phyloP scores from a whole-genome alignment of 2,329 filamentous ascomycete genomes.

The Xylariaceae sp. region DNA sequence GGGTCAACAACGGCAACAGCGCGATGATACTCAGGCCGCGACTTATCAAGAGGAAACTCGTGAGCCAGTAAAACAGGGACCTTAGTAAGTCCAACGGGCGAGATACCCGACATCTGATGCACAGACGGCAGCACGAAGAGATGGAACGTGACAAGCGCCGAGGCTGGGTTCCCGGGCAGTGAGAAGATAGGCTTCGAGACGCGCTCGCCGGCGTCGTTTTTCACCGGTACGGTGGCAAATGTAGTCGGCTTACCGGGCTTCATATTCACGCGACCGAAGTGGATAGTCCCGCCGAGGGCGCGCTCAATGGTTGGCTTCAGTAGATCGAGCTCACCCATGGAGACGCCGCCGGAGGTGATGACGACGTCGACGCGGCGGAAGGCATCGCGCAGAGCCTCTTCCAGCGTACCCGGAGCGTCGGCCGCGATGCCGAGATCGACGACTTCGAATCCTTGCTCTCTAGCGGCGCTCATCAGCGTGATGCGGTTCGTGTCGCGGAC shows the following conservation, averaged over 20 bases:
- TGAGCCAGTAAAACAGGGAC: slow-evolving; percentile 69
- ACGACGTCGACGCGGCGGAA: slow-evolving; percentile 74
- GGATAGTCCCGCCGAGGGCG: slow-evolving; percentile 82
- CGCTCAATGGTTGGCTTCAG: slow-evolving; percentile 95
- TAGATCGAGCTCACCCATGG: slow-evolving; percentile 96
- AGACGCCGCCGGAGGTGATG: slow-evolving; percentile 90
- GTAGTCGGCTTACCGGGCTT: slow-evolving; percentile 98
- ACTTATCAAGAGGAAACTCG: slow-evolving; percentile 68
- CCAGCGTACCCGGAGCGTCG: slow-evolving; percentile 69
- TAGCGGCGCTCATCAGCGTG: slow-evolving; percentile 73
- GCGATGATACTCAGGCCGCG: slow-evolving; percentile 85
- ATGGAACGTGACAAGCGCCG: slow-evolving; percentile 87
- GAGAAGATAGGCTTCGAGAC: slow-evolving; percentile 75
- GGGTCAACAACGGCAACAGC: slow-evolving; percentile 62
- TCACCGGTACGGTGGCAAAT: slow-evolving; percentile 79
- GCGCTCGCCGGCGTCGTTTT: slow-evolving; percentile 53
- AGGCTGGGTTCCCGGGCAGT: slow-evolving; percentile 89
- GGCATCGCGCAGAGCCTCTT: slow-evolving; percentile 70
- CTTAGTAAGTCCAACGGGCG: slow-evolving; percentile 63
- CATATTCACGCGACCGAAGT: slow-evolving; percentile 95
- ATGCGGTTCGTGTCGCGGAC: slow-evolving; percentile 92
- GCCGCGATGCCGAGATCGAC: slow-evolving; percentile 82
- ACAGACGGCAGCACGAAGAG: slow-evolving; percentile 88
- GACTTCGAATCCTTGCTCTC: slow-evolving; percentile 70
- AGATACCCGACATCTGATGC: slow-evolving; percentile 69